A percentile compares a stretch with the other conserved stretches of the same genome.
These are phyloP conservation scores for Ceratocystis albifundus DNA, from an alignment of 2,329 filamentous ascomycete species.

Conservation along the genomic window DNA sequence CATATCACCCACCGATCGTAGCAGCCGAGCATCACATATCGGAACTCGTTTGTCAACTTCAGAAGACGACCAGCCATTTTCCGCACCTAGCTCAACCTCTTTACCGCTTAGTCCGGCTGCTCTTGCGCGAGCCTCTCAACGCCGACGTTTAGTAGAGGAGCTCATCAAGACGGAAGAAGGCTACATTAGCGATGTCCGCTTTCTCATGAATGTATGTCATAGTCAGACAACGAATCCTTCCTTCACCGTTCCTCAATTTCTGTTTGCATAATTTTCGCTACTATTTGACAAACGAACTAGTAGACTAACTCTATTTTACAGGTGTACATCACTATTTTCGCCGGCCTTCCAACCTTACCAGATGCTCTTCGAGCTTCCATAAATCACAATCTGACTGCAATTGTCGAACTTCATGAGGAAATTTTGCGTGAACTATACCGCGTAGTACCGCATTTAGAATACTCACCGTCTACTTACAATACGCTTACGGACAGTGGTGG, in stretches of 20 bases:
- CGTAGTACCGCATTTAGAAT: slow-evolving; percentile 57
- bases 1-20: slow-evolving; percentile 48
- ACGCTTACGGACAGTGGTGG: not conserved
- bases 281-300: not conserved
- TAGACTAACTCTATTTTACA: slow-evolving; percentile 29
- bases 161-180: slow-evolving; percentile 75
- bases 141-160: slow-evolving; percentile 73
- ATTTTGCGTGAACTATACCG: slow-evolving; percentile 64
- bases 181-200: slow-evolving; percentile 78
- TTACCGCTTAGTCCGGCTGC: slow-evolving; percentile 49
- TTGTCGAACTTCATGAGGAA: slow-evolving; percentile 72
- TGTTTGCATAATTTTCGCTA: not conserved
- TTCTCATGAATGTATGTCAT: slow-evolving; percentile 63
- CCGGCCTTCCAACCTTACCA: slow-evolving; percentile 56
- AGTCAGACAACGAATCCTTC: not conserved
- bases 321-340: slow-evolving; percentile 65
- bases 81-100: slow-evolving; percentile 30
- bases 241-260: not conserved
- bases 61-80: slow-evolving; percentile 42
- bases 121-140: slow-evolving; percentile 59
- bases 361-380: slow-evolving; percentile 57
- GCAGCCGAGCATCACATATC: slow-evolving; percentile 50
- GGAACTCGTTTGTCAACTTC: slow-evolving; percentile 41
- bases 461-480: slow-evolving; percentile 26
- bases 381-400: slow-evolving; percentile 65